Base-by-base conservation (phyloP, 495 filamentous ascomycete species). In the Bacidia rubella region DNA sequence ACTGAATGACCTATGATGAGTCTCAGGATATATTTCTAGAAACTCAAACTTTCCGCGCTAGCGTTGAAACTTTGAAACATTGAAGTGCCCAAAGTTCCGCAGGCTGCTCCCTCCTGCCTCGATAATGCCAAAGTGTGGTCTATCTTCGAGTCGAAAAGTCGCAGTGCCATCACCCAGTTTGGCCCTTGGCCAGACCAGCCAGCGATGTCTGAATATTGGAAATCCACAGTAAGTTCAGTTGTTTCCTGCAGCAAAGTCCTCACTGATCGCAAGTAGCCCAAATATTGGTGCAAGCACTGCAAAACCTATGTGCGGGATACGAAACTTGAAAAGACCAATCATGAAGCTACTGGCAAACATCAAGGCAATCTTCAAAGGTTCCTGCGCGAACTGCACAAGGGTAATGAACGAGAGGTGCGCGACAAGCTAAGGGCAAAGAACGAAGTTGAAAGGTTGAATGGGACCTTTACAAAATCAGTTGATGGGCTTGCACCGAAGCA, bases 181-280 rank as follows among this genome's bases (percentile, higher is more conserved):
- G n/a, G n/a, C n/a, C n/a, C n/a, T n/a, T n/a, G n/a, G n/a, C n/a
- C n/a, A n/a, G n/a, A n/a, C n/a, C n/a, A n/a, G n/a, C n/a, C n/a
- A n/a, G n/a, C n/a, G 19, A 98, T 98, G 92, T 82, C 92, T 0
- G 93, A 96, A 78, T 90, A 95, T 68, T 98, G 92, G 92, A 97
- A 97, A 69, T 97, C 92, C 21, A 92, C 89, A n/a, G 79, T 79
- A 63, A 63, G 76, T 35, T 25, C 17, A 9, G 66, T 4, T 25
- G 47, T 2, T 44, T 5, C 41, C 27, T 32, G 9, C 0, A 9
- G 22, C 7, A 46, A 19, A 11, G 40, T 10, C 15, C 3, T 29
- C 53, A 42, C 63, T 66, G 53, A 68, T 47, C 12, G 42, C 19
- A 11, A 5, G 43, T 45, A 85, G 72, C 87, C 89, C 11, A 89